Evolutionary conservation across 768 basidiomycete genomes (phyloP).

Genomic region (Serendipita vermifera): DNA sequence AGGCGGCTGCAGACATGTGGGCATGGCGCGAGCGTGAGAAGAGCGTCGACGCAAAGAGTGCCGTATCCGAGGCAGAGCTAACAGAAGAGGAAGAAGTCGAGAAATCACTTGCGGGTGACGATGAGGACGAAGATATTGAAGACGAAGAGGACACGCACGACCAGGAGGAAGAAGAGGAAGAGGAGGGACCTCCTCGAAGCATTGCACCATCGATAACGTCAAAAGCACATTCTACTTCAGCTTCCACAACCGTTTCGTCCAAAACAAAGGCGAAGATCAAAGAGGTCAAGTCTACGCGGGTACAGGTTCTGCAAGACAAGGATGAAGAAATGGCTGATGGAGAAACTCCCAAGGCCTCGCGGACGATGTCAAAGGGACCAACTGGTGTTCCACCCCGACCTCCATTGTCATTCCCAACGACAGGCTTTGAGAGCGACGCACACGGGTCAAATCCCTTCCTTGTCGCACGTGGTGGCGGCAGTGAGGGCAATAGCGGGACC

Average conservation of each 20-base stretch:
- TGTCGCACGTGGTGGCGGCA: not conserved
- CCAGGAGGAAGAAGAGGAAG: not conserved
- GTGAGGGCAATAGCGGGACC: not conserved
- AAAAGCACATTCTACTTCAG: not conserved
- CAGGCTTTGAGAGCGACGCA: not conserved
- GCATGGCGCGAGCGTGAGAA: not conserved
- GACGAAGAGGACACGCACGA: not conserved
- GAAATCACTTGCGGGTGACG: slow-evolving; percentile 1
- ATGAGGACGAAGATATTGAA: not conserved
- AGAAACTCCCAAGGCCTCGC: not conserved
- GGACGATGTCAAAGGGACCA: not conserved
- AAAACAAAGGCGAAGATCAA: not conserved
- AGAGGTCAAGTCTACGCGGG: not conserved
- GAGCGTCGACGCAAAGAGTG: not conserved
- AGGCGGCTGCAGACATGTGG: not conserved
- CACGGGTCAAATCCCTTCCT: slow-evolving; percentile 3
- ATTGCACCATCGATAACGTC: not conserved
- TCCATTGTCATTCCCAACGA: not conserved
- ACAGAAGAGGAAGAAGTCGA: slow-evolving; percentile 9
- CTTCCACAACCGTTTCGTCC: not conserved
- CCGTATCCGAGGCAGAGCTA: not conserved
- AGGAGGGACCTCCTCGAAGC: not conserved
- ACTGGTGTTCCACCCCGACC: not conserved
- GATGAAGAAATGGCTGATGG: not conserved
- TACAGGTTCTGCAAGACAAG: not conserved